Evolutionary conservation across 169 alveolate species (phyloP), one percentile per base, ranked within the genome.

Genomic region (Eimeria falciformis): DNA sequence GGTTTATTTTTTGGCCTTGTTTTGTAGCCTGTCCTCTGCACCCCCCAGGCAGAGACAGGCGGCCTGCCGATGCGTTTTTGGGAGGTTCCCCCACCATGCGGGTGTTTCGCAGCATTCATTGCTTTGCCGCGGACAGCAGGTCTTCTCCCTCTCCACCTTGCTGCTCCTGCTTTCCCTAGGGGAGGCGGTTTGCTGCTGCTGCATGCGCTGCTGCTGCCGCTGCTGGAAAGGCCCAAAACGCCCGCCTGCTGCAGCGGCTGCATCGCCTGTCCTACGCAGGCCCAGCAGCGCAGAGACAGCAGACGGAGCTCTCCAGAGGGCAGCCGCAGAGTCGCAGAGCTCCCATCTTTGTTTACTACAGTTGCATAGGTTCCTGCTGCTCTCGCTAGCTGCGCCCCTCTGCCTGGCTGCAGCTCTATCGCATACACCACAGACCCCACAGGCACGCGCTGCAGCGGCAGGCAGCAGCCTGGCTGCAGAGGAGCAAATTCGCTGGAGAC

Each of bases 231-330:
- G 58, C 96, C 96, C 90, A 95, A 94, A 37, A 92, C 87, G 45
- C 96, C 90, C 93, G 88, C 94, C 21, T 94, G 85, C 43, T 95
- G 96, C 82, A 79, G 92, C 43, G 95, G 88, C 78, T 96, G 96
- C 27, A 98, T 95, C 11, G 96, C 96, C 89, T 97, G 98, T 0
- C 98, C 98, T 55, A 97, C 83, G 14, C 97, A 94, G 33, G 97
- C 97, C 98, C 98, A 97, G 95, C 98, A 97, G 77, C 95, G 98
- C 77, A 95, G 68, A 5, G 98, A 98, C 78, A 97, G 96, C 85
- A 94, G 93, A 69, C 98, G 91, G 69, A 97, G 93, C 94, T 97
- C 98, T 6, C 97, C 96, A 58, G 98, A 96, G 46, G 95, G 94
- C 79, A 97, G 96, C 88, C 96, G 94, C 91, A 97, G 79, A 18